A percentile compares a stretch with the other conserved stretches of the same genome.
These are phyloP conservation scores for Umbellularia californica DNA, from an alignment of 164 flowering plant genomes.

Conservation along the genomic window DNA sequence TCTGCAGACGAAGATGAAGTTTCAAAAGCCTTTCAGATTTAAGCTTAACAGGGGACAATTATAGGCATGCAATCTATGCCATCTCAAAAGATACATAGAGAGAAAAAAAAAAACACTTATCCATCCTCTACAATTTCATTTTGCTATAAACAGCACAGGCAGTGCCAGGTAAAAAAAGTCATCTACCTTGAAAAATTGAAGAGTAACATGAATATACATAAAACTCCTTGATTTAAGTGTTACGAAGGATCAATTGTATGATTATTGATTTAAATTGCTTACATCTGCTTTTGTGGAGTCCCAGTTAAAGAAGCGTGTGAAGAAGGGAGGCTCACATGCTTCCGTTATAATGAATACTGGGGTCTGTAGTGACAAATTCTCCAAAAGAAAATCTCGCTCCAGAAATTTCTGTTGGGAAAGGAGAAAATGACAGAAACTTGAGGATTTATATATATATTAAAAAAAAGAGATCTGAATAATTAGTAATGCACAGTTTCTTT, in stretches of 20 bases:
- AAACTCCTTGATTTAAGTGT: not conserved
- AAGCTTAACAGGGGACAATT: not conserved
- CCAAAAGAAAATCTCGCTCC: slow-evolving; percentile 76
- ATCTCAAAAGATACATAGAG: not conserved
- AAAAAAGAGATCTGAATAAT: no score
- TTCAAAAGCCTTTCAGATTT: not conserved
- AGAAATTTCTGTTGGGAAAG: slow-evolving; percentile 67
- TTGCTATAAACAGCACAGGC: not conserved
- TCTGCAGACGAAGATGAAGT: slow-evolving; percentile 33
- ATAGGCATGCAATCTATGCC: not conserved
- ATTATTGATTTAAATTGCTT: slow-evolving; percentile 24
- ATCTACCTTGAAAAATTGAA: not conserved
- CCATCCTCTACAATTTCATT: no score
- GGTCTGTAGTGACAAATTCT: slow-evolving; percentile 64
- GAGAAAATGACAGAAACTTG: not conserved
- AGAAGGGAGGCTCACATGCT: slow-evolving; percentile 86
- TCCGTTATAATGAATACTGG: slow-evolving; percentile 75
- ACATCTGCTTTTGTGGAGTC: slow-evolving; percentile 84
- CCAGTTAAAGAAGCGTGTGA: slow-evolving; percentile 93
- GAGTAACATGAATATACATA: not conserved
- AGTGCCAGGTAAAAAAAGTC: not conserved
- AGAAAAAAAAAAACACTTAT: not conserved
- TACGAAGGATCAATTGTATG: not conserved
- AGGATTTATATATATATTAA: no score
- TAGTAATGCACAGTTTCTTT: not conserved